Base-by-base conservation (phyloP, 345 rosid species). In the Eucalyptus urophylla region DNA sequence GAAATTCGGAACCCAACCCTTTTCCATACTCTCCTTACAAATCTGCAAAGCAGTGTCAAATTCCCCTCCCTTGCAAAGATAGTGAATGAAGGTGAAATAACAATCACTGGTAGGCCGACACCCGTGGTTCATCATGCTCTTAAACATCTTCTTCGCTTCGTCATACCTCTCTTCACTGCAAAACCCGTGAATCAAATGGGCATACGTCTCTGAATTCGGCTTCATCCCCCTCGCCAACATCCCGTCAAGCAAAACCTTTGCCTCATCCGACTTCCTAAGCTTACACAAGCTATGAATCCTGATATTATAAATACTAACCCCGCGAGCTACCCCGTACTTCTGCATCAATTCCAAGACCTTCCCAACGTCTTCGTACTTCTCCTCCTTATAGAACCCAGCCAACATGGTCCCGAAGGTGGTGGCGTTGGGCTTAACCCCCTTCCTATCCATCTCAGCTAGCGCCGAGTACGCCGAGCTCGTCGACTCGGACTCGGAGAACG, bases 271-370 rank as follows among this genome's bases (percentile, higher is more conserved):
- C 88, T 89, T 97, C 92, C 88, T 93, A 60, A 90, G 89, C 88
- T 94, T 96, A 76, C 99, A 97, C 90, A 97, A 91, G 86, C 97
- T 94, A 80, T 88, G 93, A 80, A 97, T 95, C 94, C 98, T 91
- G 81, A 91, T 87, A 88, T 97, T 97, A 53, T 95, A 92, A 37
- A 91, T 93, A 45, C 91, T 80, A 31, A 95, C 87, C 81, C 98
- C 97, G 0, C 87, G 83, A 4, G 43, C 44, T 14, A 95, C 90
- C 51, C 91, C 92, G 8, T 95, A 92, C 25, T 93, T 94, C 88
- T 92, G 92, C 96, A 93, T 94, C 95, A 97, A 93, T 14, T 90
- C 90, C 91, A 95, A 89, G 24, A 95, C 96, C 88, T 95, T 96
- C 50, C 92, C 96, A 1, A 96, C 97, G 14, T 98, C 99, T 7